phyloP scores from a whole-genome alignment of 2,329 filamentous ascomycete species.

The Botrytis tulipae region DNA sequence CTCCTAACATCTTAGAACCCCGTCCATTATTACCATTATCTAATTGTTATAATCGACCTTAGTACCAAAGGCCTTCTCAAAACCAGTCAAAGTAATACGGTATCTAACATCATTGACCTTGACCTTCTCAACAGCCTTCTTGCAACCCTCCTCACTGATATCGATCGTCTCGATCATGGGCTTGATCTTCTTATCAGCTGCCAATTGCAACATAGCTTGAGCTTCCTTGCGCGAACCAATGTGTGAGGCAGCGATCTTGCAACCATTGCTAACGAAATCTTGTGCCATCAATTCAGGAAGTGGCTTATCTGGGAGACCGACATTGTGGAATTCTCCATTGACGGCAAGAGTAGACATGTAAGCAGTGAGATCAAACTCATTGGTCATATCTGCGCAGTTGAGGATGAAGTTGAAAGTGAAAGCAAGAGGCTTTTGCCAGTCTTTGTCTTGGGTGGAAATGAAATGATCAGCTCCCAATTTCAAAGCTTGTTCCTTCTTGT shows the following conservation, averaged over 20 bases:
- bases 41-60: conserved; percentile 19
- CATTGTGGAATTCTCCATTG: conserved; percentile 61
- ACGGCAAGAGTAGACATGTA: conserved; percentile 61
- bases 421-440: conserved; percentile 58
- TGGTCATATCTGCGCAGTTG: conserved; percentile 59
- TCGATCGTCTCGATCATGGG: conserved; percentile 50
- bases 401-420: conserved; percentile 58
- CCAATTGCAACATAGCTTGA: conserved; percentile 59
- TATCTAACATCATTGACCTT: conserved; percentile 71
- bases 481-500: conserved; percentile 58
- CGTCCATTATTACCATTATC: neutral
- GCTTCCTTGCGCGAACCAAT: conserved; percentile 52
- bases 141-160: conserved; percentile 49
- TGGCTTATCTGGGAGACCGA: conserved; percentile 63
- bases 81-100: conserved; percentile 67
- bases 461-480: conserved; percentile 60
- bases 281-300: conserved; percentile 54
- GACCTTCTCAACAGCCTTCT: conserved; percentile 67
- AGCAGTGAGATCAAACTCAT: conserved; percentile 42
- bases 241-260: conserved; percentile 45
- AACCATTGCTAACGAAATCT: conserved; percentile 55
- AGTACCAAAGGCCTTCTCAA: conserved; percentile 60
- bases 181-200: conserved; percentile 56
- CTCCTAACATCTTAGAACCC: neutral
- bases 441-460: conserved; percentile 56